Evolutionary conservation across 163 green algal species (phyloP).

Genomic region (Chlamydomonas reinhardtii): DNA sequence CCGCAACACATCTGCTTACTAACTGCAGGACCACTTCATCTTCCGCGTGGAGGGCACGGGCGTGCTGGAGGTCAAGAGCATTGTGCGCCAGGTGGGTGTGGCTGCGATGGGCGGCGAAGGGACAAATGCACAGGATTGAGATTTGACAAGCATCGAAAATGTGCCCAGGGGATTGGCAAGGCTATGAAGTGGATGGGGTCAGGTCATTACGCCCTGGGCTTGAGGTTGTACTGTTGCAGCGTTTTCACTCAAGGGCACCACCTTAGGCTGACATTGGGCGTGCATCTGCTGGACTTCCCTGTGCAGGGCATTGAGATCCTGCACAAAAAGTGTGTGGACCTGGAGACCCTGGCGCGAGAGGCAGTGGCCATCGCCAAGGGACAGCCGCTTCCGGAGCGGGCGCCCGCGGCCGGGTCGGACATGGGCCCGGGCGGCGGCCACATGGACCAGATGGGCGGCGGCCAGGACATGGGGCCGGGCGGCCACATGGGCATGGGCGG

Average conservation of each 20-base stretch:
- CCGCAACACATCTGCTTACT: too few relatives aligned
- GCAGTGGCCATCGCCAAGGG: slow-evolving; percentile 11
- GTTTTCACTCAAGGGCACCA: too few relatives aligned
- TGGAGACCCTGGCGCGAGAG: slow-evolving; percentile 17
- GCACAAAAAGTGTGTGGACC: slow-evolving; percentile 36
- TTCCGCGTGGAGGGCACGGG: slow-evolving; percentile 97
- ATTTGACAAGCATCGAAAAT: too few relatives aligned
- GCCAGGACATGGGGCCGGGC: slow-evolving; percentile 13
- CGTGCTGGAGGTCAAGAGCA: slow-evolving; percentile 72
- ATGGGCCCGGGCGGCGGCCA: not conserved
- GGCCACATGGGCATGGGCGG: not conserved
- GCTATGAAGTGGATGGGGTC: too few relatives aligned
- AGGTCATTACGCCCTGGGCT: too few relatives aligned
- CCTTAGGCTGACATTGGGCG: too few relatives aligned
- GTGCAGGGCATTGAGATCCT: slow-evolving; percentile 30
- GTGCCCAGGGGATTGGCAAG: too few relatives aligned
- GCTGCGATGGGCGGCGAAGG: too few relatives aligned
- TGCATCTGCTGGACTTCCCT: too few relatives aligned
- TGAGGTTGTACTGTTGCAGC: too few relatives aligned
- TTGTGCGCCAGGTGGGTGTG: slow-evolving; percentile 55
- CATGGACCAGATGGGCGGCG: not conserved
- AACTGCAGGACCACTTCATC: slow-evolving; percentile 89
- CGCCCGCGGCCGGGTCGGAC: not conserved
- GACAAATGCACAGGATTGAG: too few relatives aligned
- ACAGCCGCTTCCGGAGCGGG: not conserved